Evolutionary conservation across 1,284 basidiomycete genomes (phyloP), one percentile per base, ranked within the genome.

Genomic region (Cryptococcus sp.): DNA sequence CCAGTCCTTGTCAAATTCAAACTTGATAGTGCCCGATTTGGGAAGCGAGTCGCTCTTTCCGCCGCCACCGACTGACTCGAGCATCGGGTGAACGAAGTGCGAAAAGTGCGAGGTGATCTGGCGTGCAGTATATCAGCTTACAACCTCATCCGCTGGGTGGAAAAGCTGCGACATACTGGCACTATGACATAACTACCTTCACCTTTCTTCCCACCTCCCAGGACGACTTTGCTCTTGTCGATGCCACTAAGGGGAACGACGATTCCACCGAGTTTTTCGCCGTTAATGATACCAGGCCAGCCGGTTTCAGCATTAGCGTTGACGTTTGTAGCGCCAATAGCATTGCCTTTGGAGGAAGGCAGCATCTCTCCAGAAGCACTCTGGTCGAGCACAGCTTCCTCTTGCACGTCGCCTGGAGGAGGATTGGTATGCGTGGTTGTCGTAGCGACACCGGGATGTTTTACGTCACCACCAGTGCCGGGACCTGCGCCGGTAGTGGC

Each of bases 1-100:
- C 73, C 71, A 77, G 55, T 74, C 75, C 54, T 69, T 70, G 66
- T 72, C 68, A 60, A 77, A 77, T 53, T 75, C 73, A 57, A 77
- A 72, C 50, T 64, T 66, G 67, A 77, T 65, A 22, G 54, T 54
- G 7, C 75, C 75, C 0, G 66, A 55, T 58, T 73, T 73, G 41
- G 65, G 59, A 45, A 44, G 53, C 15, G 16, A 13, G 13, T 59
- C 58, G 22, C 38, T 23, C 34, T 59, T 59, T 50, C 50, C 46
- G 3, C 37, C 17, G 6, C 56, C 61, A 34, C 29, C 29, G 15
- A 57, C 45, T 17, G 55, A 26, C 22, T 60, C 66, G 16, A 59
- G 37, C 46, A 59, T 61, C 2, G 56, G 50, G 25, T 64, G 62
- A 13, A 51, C 61, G 29, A 66, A 52, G 16, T 50, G 50, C 5